Percentiles rank a stretch among this genome's conserved stretches.
Evolutionary conservation across 2,329 filamentous ascomycete genomes (phyloP).

Genomic region (Colletotrichum horii): DNA sequence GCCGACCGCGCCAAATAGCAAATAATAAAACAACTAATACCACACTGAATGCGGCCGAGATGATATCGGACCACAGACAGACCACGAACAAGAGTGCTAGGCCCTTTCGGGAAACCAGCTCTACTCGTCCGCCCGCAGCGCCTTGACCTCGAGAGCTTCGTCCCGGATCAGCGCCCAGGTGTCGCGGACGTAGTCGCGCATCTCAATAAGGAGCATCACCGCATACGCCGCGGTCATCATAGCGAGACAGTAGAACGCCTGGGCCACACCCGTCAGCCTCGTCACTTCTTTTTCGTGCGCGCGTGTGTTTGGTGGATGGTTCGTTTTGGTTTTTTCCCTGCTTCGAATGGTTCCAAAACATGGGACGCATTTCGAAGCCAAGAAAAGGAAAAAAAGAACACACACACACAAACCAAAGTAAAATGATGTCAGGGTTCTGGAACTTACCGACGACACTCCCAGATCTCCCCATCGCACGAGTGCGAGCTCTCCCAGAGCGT

Average conservation of each 20-base stretch:
- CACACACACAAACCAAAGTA: not conserved
- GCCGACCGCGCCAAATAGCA: not conserved
- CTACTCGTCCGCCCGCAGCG: constrained; percentile 15
- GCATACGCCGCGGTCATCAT: constrained; percentile 21
- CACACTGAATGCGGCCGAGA: not conserved
- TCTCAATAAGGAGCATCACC: constrained; percentile 15
- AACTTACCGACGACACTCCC: constrained; percentile 17
- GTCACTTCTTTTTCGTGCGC: not conserved
- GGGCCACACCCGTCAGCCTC: constrained; percentile 1
- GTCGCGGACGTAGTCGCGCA: constrained; percentile 19
- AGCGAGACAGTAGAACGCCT: constrained; percentile 20
- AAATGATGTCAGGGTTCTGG: not conserved
- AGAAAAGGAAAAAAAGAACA: not conserved
- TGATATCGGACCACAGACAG: not conserved
- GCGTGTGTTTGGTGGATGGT: not conserved
- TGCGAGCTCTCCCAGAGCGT: constrained; percentile 12
- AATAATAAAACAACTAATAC: not conserved
- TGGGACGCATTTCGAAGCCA: not conserved
- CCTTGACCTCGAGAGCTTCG: constrained; percentile 20
- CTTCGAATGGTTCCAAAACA: not conserved
- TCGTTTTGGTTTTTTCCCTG: not conserved
- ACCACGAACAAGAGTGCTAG: not conserved
- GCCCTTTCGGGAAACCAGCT: not conserved
- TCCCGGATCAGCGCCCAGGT: constrained; percentile 18
- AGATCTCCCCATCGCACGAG: constrained; percentile 18